phyloP scores from a whole-genome alignment of 176 grass and related monocot species.

The Oryza meyeriana region DNA sequence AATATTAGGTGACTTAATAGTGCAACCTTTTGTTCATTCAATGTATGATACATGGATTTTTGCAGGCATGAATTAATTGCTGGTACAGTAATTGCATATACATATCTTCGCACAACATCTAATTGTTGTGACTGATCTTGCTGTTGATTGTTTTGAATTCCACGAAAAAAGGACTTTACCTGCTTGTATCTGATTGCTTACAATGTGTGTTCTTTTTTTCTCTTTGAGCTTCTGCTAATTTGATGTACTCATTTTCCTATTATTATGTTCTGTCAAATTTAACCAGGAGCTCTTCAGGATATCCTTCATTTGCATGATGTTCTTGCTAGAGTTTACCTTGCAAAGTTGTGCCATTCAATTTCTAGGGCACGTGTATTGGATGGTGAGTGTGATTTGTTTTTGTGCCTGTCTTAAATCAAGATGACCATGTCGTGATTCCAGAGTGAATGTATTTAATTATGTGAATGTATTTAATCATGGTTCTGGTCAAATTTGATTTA shows the following conservation, averaged over 20 bases:
- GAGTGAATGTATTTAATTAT: slow-evolving; percentile 14
- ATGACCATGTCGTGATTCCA: slow-evolving; percentile 6
- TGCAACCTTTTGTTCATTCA: not conserved
- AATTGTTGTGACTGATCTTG: not conserved
- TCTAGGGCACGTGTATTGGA: slow-evolving; percentile 87
- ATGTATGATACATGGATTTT: not conserved
- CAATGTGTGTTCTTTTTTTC: not conserved
- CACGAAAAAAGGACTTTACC: not conserved
- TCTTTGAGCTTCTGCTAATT: slow-evolving; percentile 1
- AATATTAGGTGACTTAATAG: slow-evolving; percentile 6
- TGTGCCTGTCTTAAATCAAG: slow-evolving; percentile 21
- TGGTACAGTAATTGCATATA: not conserved
- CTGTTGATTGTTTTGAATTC: not conserved
- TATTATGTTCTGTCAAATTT: slow-evolving; percentile 42
- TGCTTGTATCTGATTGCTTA: not conserved
- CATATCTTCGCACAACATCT: not conserved
- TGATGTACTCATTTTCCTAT: slow-evolving; percentile 37
- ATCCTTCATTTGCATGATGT: slow-evolving; percentile 99
- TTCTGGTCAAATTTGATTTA: slow-evolving; percentile 45
- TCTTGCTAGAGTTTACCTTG: slow-evolving; percentile 95
- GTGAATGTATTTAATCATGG: slow-evolving; percentile 23
- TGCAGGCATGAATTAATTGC: not conserved
- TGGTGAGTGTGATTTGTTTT: slow-evolving; percentile 54
- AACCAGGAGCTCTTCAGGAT: slow-evolving; percentile 92
- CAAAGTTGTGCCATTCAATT: slow-evolving; percentile 87